Evolutionary conservation across 2,329 filamentous ascomycete genomes (phyloP).

Genomic region (Botrytis fabae): DNA sequence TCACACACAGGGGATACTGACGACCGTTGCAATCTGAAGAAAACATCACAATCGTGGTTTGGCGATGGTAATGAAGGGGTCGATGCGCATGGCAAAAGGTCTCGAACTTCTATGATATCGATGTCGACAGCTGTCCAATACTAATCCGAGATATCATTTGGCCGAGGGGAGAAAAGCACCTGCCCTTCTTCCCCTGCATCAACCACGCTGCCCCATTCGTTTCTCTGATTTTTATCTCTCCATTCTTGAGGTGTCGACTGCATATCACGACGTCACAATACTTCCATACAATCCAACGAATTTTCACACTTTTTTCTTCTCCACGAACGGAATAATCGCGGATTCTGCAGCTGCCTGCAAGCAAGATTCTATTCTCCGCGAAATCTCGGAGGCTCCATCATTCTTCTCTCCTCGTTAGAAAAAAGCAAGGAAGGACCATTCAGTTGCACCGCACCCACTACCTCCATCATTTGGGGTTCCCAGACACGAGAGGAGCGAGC

Average conservation of each 20-base stretch:
- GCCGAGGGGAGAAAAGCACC: not conserved
- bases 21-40: not conserved
- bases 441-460: not conserved
- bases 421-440: slow-evolving; percentile 8
- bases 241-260: not conserved
- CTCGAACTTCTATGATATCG: not conserved
- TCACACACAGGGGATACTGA: not conserved
- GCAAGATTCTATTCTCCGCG: slow-evolving; percentile 10
- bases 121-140: slow-evolving; percentile 4
- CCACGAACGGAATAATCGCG: not conserved
- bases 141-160: not conserved
- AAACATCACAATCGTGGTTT: not conserved
- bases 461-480: slow-evolving; percentile 1
- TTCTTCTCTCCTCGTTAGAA: not conserved
- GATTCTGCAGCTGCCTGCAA: not conserved
- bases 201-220: slow-evolving; percentile 13
- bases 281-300: not conserved
- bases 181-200: not conserved
- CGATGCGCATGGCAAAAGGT: slow-evolving; percentile 10
- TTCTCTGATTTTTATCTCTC: not conserved
- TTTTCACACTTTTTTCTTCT: not conserved
- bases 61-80: slow-evolving; percentile 5
- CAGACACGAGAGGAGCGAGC: not conserved
- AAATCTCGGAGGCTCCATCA: slow-evolving; percentile 5
- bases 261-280: slow-evolving; percentile 18